phyloP scores from a whole-genome alignment of 2,329 filamentous ascomycete genomes.

The Aspergillus tamarii region DNA sequence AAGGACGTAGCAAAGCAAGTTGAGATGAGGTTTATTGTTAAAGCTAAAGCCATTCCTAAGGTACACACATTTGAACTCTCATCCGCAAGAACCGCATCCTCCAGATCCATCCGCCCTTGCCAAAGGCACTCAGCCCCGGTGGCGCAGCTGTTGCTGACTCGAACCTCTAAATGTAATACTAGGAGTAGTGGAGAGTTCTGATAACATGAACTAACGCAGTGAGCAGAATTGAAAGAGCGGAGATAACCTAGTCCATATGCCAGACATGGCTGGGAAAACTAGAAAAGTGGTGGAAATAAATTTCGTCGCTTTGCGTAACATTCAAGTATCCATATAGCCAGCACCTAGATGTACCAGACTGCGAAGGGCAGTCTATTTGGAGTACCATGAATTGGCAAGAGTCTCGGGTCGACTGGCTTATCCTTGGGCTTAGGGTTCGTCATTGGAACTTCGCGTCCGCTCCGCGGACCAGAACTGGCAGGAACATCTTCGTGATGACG shows the following conservation, averaged over 20 bases:
- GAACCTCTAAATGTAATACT: not conserved
- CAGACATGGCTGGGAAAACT: not conserved
- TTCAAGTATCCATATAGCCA: not conserved
- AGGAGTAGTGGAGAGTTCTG: not conserved
- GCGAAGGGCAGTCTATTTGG: slow-evolving; percentile 34
- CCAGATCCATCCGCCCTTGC: slow-evolving; percentile 12
- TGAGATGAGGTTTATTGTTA: slow-evolving; percentile 1
- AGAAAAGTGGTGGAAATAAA: not conserved
- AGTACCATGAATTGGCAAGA: slow-evolving; percentile 38
- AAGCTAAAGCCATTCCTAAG: slow-evolving; percentile 5
- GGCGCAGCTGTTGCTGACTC: slow-evolving; percentile 13
- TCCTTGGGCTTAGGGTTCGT: slow-evolving; percentile 31
- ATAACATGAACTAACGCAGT: not conserved
- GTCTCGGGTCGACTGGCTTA: slow-evolving; percentile 34
- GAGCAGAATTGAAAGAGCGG: not conserved
- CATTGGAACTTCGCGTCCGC: slow-evolving; percentile 41
- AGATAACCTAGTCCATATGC: slow-evolving; percentile 1
- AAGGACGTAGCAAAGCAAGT: not conserved
- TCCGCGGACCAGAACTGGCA: slow-evolving; percentile 43
- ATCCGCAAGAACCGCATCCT: slow-evolving; percentile 13
- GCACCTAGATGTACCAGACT: slow-evolving; percentile 46
- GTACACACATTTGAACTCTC: slow-evolving; percentile 2
- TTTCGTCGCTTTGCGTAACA: slow-evolving; percentile 1
- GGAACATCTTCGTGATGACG: slow-evolving; percentile 68
- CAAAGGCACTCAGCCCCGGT: slow-evolving; percentile 11